phyloP scores from a whole-genome alignment of 768 basidiomycete genomes.

The Mycena floridula region DNA sequence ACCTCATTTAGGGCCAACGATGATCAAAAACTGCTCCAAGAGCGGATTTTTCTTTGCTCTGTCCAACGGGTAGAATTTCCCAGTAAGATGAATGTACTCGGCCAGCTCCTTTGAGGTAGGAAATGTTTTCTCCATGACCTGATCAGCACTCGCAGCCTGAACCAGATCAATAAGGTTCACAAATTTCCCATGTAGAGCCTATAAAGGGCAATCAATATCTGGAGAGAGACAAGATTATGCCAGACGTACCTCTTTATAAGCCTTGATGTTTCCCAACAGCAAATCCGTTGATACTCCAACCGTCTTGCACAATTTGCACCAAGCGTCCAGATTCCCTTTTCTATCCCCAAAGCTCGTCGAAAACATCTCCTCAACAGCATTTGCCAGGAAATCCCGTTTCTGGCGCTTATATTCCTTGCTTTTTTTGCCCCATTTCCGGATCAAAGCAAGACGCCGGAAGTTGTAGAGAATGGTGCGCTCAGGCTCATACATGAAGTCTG shows the following conservation, averaged over 20 bases:
- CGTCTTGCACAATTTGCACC: background rate
- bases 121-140: background rate
- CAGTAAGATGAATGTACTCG: conserved; percentile 11
- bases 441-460: background rate
- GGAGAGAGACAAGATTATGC: background rate
- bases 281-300: background rate
- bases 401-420: background rate
- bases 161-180: conserved; percentile 15
- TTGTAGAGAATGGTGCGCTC: background rate
- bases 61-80: conserved; percentile 11
- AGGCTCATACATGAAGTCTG: too few species aligned
- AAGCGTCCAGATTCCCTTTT: background rate
- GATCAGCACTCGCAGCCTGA: conserved; percentile 2
- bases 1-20: too few species aligned
- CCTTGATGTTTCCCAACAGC: background rate
- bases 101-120: conserved; percentile 5
- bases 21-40: conserved; percentile 12
- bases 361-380: background rate
- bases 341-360: background rate
- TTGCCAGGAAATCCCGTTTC: background rate
- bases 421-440: background rate
- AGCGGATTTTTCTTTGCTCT: conserved; percentile 13
- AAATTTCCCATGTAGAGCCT: conserved; percentile 10
- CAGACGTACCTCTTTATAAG: background rate
- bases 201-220: too few species aligned